Conservation (phyloP, 345 rosid species). For the Eucalyptus fibrosa region DNA sequence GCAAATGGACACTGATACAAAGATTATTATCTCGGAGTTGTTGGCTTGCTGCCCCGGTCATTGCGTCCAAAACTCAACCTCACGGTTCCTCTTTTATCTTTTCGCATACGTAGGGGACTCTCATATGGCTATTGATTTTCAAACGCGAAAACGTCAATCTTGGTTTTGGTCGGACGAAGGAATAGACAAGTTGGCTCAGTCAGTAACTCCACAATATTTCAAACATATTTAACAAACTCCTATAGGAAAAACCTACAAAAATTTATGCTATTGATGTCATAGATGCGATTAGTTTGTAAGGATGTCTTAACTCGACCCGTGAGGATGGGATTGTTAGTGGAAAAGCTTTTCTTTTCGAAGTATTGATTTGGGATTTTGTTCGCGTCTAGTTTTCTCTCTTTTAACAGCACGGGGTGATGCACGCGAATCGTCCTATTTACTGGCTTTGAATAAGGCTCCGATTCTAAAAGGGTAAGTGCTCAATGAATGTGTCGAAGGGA, state of each 20-base stretch:
- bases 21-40: neutral
- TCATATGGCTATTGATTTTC: neutral
- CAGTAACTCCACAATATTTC: neutral
- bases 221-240: neutral
- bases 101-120: neutral
- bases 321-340: neutral
- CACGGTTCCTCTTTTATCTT: neutral
- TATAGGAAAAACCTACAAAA: neutral
- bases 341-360: neutral
- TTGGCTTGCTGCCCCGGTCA: neutral
- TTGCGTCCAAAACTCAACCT: neutral
- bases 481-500: neutral
- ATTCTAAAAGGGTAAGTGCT: neutral
- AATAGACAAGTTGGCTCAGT: neutral
- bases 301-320: neutral
- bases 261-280: neutral
- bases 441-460: neutral
- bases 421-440: neutral
- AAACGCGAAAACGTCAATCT: neutral
- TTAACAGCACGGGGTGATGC: neutral
- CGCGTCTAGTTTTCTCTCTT: neutral
- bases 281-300: neutral
- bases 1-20: neutral
- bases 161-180: neutral
- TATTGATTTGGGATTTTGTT: neutral